Evolutionary conservation across 768 basidiomycete genomes (phyloP), one percentile per base, ranked within the genome.

Genomic region (Serendipita sp.): DNA sequence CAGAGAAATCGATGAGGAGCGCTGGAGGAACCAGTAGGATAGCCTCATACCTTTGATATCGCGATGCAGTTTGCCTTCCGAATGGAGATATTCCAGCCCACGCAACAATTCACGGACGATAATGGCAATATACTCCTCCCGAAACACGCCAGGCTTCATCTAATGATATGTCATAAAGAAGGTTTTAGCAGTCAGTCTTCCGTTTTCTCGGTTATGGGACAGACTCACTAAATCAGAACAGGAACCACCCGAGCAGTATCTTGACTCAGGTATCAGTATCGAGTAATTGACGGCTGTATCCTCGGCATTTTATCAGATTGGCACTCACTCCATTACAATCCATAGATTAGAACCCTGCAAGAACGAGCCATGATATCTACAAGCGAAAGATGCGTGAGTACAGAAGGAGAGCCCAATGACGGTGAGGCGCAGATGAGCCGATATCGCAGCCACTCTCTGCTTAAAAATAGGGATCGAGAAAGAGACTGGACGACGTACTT

Each of bases 111-210:
- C 96, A 55, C 90, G 83, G 52, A 91, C 83, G 69, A 99, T 88
- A 72, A 98, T 98, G 4, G 95, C 96, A 68, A 99, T 98, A 70
- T 99, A 97, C 71, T 99, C 96, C 77, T 99, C 96, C 67, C 91
- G 80, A 74, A 99, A 97, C 2, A 92, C 88, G 11, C 96, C 96
- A 1, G 95, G 91, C 77, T 98, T 98, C 91, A 99, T 94, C 93
- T 97, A 40, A 6, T 13, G 71, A 43, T 45, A 46, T 37, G 29
- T 64, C 13, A 66, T 36, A 16, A 8, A 34, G 62, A 62, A 60
- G n/a, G 55, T 44, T 44, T 33, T 48, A 29, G 18, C 29, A n/a
- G 34, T 46, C 44, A 33, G 44, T 44, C 18, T 43, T 43, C 27
- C 10, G 40, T 43, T 29, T 43, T 43, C 29, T 45, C 15, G 31